Base-by-base conservation (phyloP, 805 yeast genomes). In the Hanseniaspora singularis region DNA sequence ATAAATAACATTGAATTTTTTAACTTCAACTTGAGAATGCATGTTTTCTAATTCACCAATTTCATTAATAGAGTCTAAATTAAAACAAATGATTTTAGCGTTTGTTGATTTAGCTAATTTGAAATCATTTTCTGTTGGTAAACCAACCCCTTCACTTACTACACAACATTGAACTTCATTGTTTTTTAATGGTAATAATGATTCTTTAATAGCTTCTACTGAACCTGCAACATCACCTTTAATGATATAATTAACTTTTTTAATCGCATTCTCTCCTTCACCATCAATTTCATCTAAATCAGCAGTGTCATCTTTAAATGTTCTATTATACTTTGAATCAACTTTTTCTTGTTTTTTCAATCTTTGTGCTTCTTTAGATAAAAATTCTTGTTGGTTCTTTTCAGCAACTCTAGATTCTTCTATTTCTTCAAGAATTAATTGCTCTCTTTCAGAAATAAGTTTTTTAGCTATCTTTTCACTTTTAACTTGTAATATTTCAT, bases 201-300 rank as follows among this genome's bases (percentile, higher is more conserved):
- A 77, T 60, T 88, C 96, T 32, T 68, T 72, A 28, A 92, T 82
- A 1, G 98, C 98, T 59, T 92, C 98, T 0, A 84, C 82, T 0
- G 97, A 88, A 0, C 98, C 98, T 54, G 80, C 79, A 1, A 89
- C 96, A 64, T 92, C 98, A 0, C 95, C 83, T 58, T 84, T 86
- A 30, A 92, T 68, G 23, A 92, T 78, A 53, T 79, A 86, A 26
- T 76, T 75, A 4, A 64, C 60, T 24, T 53, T 54, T 4, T 58
- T 57, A 40, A 44, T 61, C 3, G 54, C 55, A 3, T 59, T 65
- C 8, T 58, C 64, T 11, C 52, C 53, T n/a, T 36, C 55, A 7
- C 57, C 67, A 46, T 61, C 64, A 1, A 57, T 57, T 5, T 60
- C 66, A 7, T 55, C 55, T 14, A 50, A 58, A 9, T 58, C 66